Evolutionary conservation across 768 basidiomycete genomes (phyloP).

Genomic region (Tulasnella calospora): DNA sequence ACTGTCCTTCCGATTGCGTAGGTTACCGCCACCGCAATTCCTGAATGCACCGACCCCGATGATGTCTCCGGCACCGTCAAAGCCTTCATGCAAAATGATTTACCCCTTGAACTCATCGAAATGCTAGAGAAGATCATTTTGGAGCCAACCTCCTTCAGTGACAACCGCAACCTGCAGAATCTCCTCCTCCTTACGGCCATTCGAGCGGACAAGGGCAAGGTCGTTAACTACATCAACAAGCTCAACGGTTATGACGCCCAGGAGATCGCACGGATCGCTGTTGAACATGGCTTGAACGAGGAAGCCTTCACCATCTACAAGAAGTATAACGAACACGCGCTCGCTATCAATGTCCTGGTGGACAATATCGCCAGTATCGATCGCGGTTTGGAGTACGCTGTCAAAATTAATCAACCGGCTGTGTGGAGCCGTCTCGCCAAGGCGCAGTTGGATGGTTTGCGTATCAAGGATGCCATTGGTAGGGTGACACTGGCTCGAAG

Average conservation of each 20-base stretch:
- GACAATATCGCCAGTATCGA: conserved; percentile 98
- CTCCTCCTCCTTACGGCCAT: conserved; percentile 91
- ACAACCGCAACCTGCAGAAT: conserved; percentile 96
- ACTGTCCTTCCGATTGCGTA: conserved; percentile 34
- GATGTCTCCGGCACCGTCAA: conserved; percentile 99
- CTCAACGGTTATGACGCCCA: conserved; percentile 89
- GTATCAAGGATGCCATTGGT: conserved; percentile 98
- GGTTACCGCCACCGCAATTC: conserved; percentile 91
- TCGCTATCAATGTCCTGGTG: conserved; percentile 95
- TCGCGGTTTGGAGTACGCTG: conserved; percentile 91
- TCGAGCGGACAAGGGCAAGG: conserved; percentile 96
- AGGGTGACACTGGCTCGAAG: conserved; percentile 32
- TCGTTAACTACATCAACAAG: conserved; percentile 96
- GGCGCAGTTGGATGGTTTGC: conserved; percentile 94
- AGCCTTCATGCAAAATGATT: conserved; percentile 93
- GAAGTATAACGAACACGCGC: conserved; percentile 91
- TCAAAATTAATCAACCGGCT: conserved; percentile 91
- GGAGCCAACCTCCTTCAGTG: conserved; percentile 94
- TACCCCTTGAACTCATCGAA: conserved; percentile 95
- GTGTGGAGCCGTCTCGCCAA: conserved; percentile 99
- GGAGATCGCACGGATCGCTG: conserved; percentile 96
- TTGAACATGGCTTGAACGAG: conserved; percentile 90
- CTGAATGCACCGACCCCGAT: conserved; percentile 95
- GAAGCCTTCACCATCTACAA: conserved; percentile 97
- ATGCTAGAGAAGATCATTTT: conserved; percentile 97